A percentile compares a stretch with the other conserved stretches of the same genome.
These are phyloP conservation scores for Somion occarium DNA, from an alignment of 1,284 basidiomycete genomes.

Conservation along the genomic window DNA sequence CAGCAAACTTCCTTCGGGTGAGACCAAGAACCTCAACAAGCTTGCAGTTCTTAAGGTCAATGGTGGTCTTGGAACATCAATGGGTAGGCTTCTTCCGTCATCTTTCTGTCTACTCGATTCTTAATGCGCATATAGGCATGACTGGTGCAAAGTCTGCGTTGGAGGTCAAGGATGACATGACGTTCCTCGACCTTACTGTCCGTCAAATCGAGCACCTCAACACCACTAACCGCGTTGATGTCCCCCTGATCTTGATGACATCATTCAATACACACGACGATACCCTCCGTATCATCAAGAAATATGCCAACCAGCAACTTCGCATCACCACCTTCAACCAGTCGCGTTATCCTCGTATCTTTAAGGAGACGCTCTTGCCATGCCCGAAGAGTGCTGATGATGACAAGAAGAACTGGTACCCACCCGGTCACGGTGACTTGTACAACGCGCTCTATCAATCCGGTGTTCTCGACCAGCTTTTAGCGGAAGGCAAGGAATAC, in stretches of 20 bases:
- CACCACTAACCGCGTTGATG: slow-evolving; percentile 71
- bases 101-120: not conserved
- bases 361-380: slow-evolving; percentile 91
- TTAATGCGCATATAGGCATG: slow-evolving; percentile 56
- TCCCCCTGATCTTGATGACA: slow-evolving; percentile 99
- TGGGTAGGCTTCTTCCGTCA: slow-evolving; percentile 54
- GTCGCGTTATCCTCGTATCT: slow-evolving; percentile 96
- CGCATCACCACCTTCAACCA: slow-evolving; percentile 98
- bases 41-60: slow-evolving; percentile 99
- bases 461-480: slow-evolving; percentile 92
- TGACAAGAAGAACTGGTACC: slow-evolving; percentile 98
- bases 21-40: slow-evolving; percentile 80
- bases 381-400: slow-evolving; percentile 83
- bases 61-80: slow-evolving; percentile 97
- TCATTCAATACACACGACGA: slow-evolving; percentile 99
- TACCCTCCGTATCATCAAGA: slow-evolving; percentile 97
- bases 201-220: slow-evolving; percentile 93
- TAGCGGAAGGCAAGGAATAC: slow-evolving; percentile 97
- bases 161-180: slow-evolving; percentile 97
- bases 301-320: slow-evolving; percentile 98
- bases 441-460: slow-evolving; percentile 94
- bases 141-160: slow-evolving; percentile 90
- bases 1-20: slow-evolving; percentile 59
- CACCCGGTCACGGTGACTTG: slow-evolving; percentile 97
- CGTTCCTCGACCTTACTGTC: slow-evolving; percentile 96